These are phyloP conservation scores for Mucuna pruriens DNA, from an alignment of 306 rosid genomes.

Conservation along the genomic window DNA sequence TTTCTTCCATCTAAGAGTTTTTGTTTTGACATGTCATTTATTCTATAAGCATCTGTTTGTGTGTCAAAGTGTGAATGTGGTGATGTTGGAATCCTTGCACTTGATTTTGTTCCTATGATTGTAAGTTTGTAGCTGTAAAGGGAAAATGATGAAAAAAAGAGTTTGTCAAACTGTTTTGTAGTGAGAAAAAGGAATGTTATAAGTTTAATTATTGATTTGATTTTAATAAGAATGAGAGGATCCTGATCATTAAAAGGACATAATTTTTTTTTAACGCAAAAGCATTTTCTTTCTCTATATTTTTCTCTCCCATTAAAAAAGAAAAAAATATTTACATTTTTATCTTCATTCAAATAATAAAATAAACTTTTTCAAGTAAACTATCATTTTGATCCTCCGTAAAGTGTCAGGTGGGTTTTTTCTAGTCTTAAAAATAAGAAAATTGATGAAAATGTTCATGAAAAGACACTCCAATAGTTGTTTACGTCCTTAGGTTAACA, in stretches of 20 bases:
- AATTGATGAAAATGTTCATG: background rate
- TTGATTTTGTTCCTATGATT: background rate
- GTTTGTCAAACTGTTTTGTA: background rate
- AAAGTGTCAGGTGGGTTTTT: background rate
- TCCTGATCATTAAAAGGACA: background rate
- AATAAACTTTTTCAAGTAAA: background rate
- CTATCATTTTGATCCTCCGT: background rate
- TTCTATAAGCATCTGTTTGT: background rate
- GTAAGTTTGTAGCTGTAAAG: background rate
- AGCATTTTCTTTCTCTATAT: background rate
- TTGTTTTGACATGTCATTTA: background rate
- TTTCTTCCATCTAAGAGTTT: background rate
- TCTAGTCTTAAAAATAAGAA: background rate
- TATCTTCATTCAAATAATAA: background rate
- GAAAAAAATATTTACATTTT: background rate
- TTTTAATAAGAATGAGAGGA: background rate
- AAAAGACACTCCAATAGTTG: background rate
- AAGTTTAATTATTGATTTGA: background rate
- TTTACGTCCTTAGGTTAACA: background rate
- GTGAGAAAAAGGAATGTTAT: too few species aligned
- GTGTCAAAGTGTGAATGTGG: background rate
- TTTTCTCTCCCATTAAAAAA: background rate
- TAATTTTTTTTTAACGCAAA: background rate
- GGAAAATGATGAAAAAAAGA: background rate
- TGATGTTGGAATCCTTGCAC: background rate